Evolutionary conservation across 2,329 filamentous ascomycete genomes (phyloP).

Genomic region (Nothopassalora personata): DNA sequence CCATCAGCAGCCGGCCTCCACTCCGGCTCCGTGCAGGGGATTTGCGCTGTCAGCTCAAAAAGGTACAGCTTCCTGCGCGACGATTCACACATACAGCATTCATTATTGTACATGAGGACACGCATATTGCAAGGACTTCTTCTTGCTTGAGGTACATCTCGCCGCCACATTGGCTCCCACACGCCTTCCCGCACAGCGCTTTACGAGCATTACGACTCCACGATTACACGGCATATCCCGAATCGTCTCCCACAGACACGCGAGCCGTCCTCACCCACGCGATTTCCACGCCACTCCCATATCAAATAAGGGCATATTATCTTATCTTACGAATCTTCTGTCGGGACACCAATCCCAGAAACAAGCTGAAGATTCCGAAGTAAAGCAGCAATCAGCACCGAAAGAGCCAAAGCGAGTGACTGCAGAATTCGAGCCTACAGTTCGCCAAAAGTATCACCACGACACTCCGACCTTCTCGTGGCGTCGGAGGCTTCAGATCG

Average conservation of each 20-base stretch:
- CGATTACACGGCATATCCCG: constrained; percentile 4
- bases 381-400: not conserved
- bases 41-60: not conserved
- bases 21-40: not conserved
- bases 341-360: constrained; percentile 4
- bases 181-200: constrained; percentile 6
- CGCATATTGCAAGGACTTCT: not conserved
- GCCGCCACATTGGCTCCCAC: constrained; percentile 18
- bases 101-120: not conserved
- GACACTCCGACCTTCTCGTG: constrained; percentile 1
- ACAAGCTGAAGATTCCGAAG: not conserved
- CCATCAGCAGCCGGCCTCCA: not conserved
- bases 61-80: not conserved
- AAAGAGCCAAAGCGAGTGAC: not conserved
- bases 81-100: not conserved
- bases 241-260: not conserved
- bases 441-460: not conserved
- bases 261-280: not conserved
- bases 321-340: constrained; percentile 8
- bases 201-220: constrained; percentile 19
- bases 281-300: not conserved
- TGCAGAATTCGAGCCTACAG: not conserved
- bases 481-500: not conserved
- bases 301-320: not conserved
- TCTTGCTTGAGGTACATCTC: not conserved